A percentile compares a stretch with the other conserved stretches of the same genome.
phyloP scores from a whole-genome alignment of 495 filamentous ascomycete genomes.

The Penicillium pancosmium region DNA sequence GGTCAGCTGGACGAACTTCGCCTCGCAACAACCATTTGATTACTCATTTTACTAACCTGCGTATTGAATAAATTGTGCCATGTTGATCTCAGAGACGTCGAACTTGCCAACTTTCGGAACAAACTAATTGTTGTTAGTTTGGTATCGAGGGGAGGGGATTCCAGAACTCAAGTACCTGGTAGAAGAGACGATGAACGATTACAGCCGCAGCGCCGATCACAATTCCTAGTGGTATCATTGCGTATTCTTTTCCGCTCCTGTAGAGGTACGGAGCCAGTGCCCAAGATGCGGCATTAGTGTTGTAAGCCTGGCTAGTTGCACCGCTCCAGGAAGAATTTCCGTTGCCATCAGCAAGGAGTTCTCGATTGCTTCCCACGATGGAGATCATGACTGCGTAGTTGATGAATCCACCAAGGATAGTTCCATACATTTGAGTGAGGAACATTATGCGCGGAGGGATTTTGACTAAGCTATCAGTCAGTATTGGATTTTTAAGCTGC shows the following conservation, averaged over 20 bases:
- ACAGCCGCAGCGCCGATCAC: slow-evolving; percentile 44
- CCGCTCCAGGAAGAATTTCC: slow-evolving; percentile 53
- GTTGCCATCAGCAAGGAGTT: slow-evolving; percentile 37
- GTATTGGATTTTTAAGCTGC: neutral
- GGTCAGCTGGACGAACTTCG: too few species aligned
- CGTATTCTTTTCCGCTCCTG: slow-evolving; percentile 19
- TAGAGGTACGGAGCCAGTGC: slow-evolving; percentile 48
- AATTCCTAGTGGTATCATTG: slow-evolving; percentile 51
- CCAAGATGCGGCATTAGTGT: slow-evolving; percentile 48
- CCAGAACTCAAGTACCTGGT: slow-evolving; percentile 24
- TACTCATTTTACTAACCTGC: slow-evolving; percentile 28
- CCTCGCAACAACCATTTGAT: too few species aligned
- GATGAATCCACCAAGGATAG: slow-evolving; percentile 47
- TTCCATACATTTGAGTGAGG: slow-evolving; percentile 46
- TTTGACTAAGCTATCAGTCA: slow-evolving; percentile 34
- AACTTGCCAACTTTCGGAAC: slow-evolving; percentile 33
- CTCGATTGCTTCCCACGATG: slow-evolving; percentile 40
- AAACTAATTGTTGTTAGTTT: slow-evolving; percentile 23
- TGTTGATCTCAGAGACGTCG: slow-evolving; percentile 40
- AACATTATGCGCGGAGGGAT: slow-evolving; percentile 51
- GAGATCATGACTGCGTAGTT: slow-evolving; percentile 54
- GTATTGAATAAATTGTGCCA: slow-evolving; percentile 46
- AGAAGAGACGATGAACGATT: slow-evolving; percentile 42
- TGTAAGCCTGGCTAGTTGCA: slow-evolving; percentile 43
- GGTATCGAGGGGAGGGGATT: neutral